Percentiles rank a stretch among this genome's conserved stretches.
Conservation (phyloP, 805 yeast species). For the Crinitomyces ghanaensis region DNA sequence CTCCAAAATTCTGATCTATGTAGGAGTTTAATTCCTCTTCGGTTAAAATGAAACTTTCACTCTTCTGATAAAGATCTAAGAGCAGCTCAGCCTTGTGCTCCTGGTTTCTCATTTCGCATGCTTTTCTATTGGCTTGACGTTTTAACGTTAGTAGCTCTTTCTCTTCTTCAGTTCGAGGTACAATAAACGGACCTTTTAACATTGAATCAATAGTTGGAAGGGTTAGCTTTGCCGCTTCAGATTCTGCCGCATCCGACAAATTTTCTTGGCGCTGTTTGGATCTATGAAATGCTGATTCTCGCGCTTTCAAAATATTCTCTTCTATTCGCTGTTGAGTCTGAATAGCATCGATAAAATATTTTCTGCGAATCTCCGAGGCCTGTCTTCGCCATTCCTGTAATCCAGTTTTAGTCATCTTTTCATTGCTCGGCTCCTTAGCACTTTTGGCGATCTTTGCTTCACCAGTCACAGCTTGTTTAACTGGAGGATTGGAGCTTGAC, state of each 20-base stretch:
- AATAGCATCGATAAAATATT: slow-evolving; percentile 55
- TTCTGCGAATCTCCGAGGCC: slow-evolving; percentile 58
- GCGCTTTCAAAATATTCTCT: slow-evolving; percentile 28
- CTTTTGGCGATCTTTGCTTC: slow-evolving; percentile 45
- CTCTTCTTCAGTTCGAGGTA: slow-evolving; percentile 65
- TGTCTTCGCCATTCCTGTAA: slow-evolving; percentile 36
- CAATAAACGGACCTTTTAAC: slow-evolving; percentile 56
- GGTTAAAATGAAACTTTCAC: slow-evolving; percentile 58
- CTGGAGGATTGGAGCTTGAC: slow-evolving; percentile 41
- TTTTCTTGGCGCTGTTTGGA: slow-evolving; percentile 1
- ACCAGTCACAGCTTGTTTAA: slow-evolving; percentile 38
- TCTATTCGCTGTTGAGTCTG: slow-evolving; percentile 41
- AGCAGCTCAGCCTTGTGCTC: slow-evolving; percentile 45
- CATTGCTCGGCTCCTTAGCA: slow-evolving; percentile 35
- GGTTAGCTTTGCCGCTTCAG: slow-evolving; percentile 47
- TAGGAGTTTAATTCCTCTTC: slow-evolving; percentile 53
- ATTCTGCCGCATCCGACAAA: slow-evolving; percentile 22
- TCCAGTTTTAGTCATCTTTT: slow-evolving; percentile 16
- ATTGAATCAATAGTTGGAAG: slow-evolving; percentile 60
- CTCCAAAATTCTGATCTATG: slow-evolving; percentile 42
- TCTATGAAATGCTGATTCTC: slow-evolving; percentile 28
- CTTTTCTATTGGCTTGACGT: slow-evolving; percentile 55
- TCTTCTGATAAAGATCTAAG: slow-evolving; percentile 59
- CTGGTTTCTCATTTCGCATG: slow-evolving; percentile 39
- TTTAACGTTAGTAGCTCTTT: slow-evolving; percentile 42